These are phyloP conservation scores for Cynanchum wilfordii DNA, from an alignment of 257 asterid species.

Conservation along the genomic window DNA sequence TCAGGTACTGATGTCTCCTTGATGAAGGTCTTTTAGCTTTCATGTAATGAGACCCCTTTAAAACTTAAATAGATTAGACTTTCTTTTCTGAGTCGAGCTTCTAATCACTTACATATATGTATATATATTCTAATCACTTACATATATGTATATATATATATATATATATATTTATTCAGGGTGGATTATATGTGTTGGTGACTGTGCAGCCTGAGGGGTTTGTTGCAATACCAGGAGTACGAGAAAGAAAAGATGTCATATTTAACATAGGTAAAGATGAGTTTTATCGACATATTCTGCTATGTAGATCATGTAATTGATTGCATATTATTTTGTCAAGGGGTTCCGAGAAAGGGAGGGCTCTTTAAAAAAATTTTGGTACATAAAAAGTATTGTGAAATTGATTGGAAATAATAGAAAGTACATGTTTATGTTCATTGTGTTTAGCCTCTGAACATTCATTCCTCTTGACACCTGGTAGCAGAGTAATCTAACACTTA, in stretches of 20 bases:
- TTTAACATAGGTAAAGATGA: constrained; percentile 57
- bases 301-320: background rate
- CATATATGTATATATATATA: too few species aligned
- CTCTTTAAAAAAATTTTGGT: background rate
- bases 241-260: constrained; percentile 45
- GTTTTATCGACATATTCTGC: background rate
- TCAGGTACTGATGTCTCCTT: constrained; percentile 32
- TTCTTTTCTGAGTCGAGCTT: background rate
- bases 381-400: too few species aligned
- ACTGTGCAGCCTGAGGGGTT: constrained; percentile 73
- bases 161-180: constrained; percentile 31
- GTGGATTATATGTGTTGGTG: constrained; percentile 46
- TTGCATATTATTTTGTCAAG: background rate
- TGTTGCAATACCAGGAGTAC: constrained; percentile 60
- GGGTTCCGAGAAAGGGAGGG: background rate
- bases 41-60: background rate
- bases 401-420: background rate
- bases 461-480: background rate
- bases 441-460: background rate
- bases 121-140: background rate
- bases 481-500: too few species aligned
- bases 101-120: background rate
- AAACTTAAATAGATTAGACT: constrained; percentile 5
- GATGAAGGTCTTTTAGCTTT: background rate
- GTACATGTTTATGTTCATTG: background rate